phyloP scores from a whole-genome alignment of 116 monocot genomes.

The Dioscorea cayenensis region DNA sequence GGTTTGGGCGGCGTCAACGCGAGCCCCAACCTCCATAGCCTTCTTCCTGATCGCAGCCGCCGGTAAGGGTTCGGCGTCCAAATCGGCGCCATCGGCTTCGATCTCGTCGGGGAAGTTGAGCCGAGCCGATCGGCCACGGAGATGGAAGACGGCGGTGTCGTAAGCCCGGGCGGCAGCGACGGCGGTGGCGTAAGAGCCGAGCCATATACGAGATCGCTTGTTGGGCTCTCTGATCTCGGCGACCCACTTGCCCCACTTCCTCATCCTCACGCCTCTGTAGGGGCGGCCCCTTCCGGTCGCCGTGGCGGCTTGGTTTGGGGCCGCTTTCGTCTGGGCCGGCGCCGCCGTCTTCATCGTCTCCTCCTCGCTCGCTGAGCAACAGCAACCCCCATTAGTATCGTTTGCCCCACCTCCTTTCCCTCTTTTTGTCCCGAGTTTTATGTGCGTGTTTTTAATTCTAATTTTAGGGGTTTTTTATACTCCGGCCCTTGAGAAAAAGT shows the following conservation, averaged over 20 bases:
- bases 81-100: slow-evolving; percentile 3
- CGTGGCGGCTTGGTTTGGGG: not conserved
- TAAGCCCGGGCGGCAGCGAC: slow-evolving; percentile 80
- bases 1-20: slow-evolving; percentile 35
- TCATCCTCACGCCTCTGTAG: slow-evolving; percentile 73
- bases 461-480: too few relatives aligned
- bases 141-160: slow-evolving; percentile 81
- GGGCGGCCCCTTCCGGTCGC: slow-evolving; percentile 10
- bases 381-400: not conserved
- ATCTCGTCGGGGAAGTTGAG: slow-evolving; percentile 79
- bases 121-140: slow-evolving; percentile 57
- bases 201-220: slow-evolving; percentile 85
- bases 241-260: slow-evolving; percentile 96
- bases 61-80: slow-evolving; percentile 10
- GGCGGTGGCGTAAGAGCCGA: slow-evolving; percentile 79
- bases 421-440: too few relatives aligned
- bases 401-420: too few relatives aligned
- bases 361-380: not conserved
- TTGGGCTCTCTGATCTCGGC: slow-evolving; percentile 89
- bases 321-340: not conserved
- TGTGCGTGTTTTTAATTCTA: too few relatives aligned
- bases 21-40: slow-evolving; percentile 75
- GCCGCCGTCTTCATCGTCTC: not conserved
- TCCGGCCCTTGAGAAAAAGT: too few relatives aligned
- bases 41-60: slow-evolving; percentile 58